A percentile compares a stretch with the other conserved stretches of the same genome.
Evolutionary conservation across 176 grass and related monocot genomes (phyloP).

Genomic region (Bonia amplexicaulis): DNA sequence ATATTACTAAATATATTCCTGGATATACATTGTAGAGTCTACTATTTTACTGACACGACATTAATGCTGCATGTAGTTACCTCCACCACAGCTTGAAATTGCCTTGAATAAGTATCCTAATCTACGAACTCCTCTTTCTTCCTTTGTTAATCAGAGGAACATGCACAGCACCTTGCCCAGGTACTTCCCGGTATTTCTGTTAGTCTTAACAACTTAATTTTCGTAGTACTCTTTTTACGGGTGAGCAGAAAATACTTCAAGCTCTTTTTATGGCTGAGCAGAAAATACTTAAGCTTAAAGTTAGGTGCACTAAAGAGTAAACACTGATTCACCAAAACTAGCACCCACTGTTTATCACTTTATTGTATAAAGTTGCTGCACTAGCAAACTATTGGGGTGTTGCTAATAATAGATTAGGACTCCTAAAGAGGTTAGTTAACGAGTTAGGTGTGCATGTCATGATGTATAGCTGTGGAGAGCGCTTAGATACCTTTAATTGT

Average conservation of each 20-base stretch:
- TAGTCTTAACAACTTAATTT: constrained; percentile 6
- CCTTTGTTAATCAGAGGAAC: constrained; percentile 63
- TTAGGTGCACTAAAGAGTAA: constrained; percentile 2
- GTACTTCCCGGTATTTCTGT: constrained; percentile 23
- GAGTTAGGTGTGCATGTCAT: neutral
- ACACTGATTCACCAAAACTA: constrained; percentile 7
- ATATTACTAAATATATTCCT: neutral
- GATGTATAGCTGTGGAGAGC: neutral
- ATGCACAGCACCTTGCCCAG: constrained; percentile 64
- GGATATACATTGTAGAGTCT: neutral
- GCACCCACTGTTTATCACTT: neutral
- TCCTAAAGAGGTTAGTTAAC: neutral
- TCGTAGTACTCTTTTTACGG: neutral
- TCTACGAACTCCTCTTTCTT: constrained; percentile 59
- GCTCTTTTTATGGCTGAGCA: neutral
- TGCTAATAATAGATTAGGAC: constrained; percentile 10
- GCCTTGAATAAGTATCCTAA: constrained; percentile 64
- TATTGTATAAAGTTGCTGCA: neutral
- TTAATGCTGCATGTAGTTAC: constrained; percentile 58
- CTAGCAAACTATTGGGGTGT: neutral
- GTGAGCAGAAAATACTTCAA: constrained; percentile 1
- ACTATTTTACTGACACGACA: constrained; percentile 35
- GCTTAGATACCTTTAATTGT: neutral
- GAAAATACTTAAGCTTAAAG: neutral
- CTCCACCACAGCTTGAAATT: constrained; percentile 66